These are phyloP conservation scores for Pyrenochaeta sp. DNA, from an alignment of 2,329 filamentous ascomycete genomes.

Conservation along the genomic window DNA sequence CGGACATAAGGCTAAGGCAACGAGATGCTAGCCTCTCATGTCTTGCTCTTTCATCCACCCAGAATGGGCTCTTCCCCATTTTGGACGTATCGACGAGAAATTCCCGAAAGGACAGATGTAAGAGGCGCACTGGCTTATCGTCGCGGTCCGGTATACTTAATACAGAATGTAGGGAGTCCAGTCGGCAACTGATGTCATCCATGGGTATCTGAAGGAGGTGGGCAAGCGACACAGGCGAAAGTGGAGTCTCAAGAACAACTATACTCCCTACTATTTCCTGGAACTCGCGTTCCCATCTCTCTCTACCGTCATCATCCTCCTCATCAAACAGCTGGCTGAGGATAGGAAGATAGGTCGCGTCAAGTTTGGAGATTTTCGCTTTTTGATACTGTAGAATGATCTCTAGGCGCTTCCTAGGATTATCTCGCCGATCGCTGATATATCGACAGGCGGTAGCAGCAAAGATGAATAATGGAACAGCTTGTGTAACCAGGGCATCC, in stretches of 20 bases:
- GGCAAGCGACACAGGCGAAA: slow-evolving; percentile 20
- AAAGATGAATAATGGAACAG: slow-evolving; percentile 46
- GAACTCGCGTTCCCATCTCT: slow-evolving; percentile 17
- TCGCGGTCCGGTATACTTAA: slow-evolving; percentile 32
- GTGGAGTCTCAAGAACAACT: slow-evolving; percentile 28
- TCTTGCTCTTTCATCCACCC: slow-evolving; percentile 47
- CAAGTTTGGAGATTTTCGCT: slow-evolving; percentile 22
- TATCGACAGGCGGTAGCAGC: slow-evolving; percentile 39
- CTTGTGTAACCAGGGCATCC: slow-evolving; percentile 32
- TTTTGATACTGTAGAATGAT: slow-evolving; percentile 26
- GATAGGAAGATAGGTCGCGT: slow-evolving; percentile 27
- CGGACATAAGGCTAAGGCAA: slow-evolving; percentile 51
- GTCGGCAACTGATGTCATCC: slow-evolving; percentile 22
- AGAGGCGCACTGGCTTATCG: slow-evolving; percentile 41
- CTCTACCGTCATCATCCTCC: slow-evolving; percentile 38
- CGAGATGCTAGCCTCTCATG: slow-evolving; percentile 42
- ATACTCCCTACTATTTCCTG: slow-evolving; percentile 25
- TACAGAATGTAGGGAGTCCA: slow-evolving; percentile 40
- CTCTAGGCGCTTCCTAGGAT: slow-evolving; percentile 16
- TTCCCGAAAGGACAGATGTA: slow-evolving; percentile 40
- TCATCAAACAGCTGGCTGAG: slow-evolving; percentile 34
- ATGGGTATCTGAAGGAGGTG: slow-evolving; percentile 19
- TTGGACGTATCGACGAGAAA: slow-evolving; percentile 32
- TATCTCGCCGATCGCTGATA: slow-evolving; percentile 18
- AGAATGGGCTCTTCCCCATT: slow-evolving; percentile 37